These are phyloP conservation scores for Lavandula angustifolia DNA, from an alignment of 257 asterid genomes.

Conservation along the genomic window DNA sequence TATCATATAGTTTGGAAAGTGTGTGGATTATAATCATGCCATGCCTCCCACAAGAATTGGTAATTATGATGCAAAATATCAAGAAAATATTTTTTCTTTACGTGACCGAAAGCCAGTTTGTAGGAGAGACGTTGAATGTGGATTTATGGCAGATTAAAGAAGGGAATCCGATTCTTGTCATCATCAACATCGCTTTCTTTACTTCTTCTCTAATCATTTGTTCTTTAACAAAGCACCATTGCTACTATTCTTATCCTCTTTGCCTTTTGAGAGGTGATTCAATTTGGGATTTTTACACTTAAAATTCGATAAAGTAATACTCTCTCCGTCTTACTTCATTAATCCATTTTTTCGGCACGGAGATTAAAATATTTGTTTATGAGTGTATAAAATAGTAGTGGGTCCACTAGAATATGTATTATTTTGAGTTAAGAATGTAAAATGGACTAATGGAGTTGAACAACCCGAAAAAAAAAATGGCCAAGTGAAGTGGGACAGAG, in stretches of 20 bases:
- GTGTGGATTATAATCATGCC: conserved; percentile 36
- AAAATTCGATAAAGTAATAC: no score
- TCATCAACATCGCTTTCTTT: conserved; percentile 25
- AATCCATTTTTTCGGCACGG: no score
- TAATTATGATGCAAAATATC: conserved; percentile 24
- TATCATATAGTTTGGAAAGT: conserved; percentile 16
- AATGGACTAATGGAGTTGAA: no score
- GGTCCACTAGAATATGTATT: no score
- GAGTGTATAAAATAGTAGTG: no score
- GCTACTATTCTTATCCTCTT: neutral
- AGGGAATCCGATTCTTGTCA: conserved; percentile 36
- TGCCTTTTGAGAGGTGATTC: neutral
- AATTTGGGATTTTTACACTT: neutral
- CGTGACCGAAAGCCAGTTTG: conserved; percentile 26
- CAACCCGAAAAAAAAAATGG: no score
- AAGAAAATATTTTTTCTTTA: neutral
- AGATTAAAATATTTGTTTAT: no score
- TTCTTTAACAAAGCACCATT: conserved; percentile 31
- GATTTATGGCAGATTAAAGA: conserved; percentile 26
- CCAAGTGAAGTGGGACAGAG: no score
- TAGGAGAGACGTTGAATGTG: conserved; percentile 36
- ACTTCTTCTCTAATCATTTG: conserved; percentile 25
- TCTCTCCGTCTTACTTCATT: no score
- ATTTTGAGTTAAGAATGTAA: no score
- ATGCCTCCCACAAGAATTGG: conserved; percentile 30